A percentile compares a stretch with the other conserved stretches of the same genome.
Evolutionary conservation across 2,329 filamentous ascomycete species (phyloP).

Genomic region (Calonectria multiphialidica): DNA sequence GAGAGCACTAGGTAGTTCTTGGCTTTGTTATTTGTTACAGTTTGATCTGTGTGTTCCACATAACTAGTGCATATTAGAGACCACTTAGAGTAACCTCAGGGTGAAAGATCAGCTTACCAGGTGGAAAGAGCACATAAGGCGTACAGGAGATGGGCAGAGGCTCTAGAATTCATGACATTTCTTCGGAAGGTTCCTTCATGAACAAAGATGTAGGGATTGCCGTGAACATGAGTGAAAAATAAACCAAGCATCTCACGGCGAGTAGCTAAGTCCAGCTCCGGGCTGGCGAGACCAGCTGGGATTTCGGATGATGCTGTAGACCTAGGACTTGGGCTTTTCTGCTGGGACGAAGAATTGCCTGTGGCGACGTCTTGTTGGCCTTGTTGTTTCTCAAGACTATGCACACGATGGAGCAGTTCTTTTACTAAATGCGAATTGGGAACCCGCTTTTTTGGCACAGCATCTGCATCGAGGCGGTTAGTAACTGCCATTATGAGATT

Average conservation of each 20-base stretch:
- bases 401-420: constrained; percentile 20
- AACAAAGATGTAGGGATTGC: constrained; percentile 26
- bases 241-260: constrained; percentile 15
- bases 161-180: constrained; percentile 16
- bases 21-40: neutral
- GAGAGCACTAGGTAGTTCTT: constrained; percentile 21
- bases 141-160: constrained; percentile 8
- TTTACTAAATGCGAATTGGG: constrained; percentile 23
- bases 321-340: neutral
- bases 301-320: neutral
- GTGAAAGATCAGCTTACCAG: neutral
- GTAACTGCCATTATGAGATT: no score
- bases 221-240: constrained; percentile 27
- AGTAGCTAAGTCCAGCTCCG: neutral
- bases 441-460: constrained; percentile 23
- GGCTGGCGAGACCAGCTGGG: neutral
- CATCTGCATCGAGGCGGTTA: constrained; percentile 1
- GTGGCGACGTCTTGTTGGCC: neutral
- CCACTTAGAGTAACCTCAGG: neutral
- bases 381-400: constrained; percentile 22
- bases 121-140: constrained; percentile 17
- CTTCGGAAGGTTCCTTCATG: constrained; percentile 18
- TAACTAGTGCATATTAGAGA: neutral
- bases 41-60: neutral
- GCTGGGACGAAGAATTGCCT: neutral